A percentile compares a stretch with the other conserved stretches of the same genome.
Conservation (phyloP, 2,329 filamentous ascomycete genomes). For the Clarireedia paspali region DNA sequence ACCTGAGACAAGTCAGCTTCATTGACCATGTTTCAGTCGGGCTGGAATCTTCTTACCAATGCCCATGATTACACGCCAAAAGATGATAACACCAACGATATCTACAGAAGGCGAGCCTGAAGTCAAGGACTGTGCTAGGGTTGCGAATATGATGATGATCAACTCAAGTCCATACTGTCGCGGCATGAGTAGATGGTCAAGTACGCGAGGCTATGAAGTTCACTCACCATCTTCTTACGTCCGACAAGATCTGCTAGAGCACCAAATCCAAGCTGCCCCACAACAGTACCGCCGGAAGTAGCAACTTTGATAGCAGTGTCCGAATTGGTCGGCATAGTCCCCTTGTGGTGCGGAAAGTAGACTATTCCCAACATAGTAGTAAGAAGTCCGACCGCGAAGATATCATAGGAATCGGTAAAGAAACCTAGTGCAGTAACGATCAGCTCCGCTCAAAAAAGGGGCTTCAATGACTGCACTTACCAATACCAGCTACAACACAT, state of each 20-base stretch:
- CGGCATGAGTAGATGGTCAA: background rate
- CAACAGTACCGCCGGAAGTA: constrained; percentile 72
- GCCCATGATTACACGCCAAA: constrained; percentile 72
- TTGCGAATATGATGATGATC: constrained; percentile 71
- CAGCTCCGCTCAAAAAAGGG: constrained; percentile 25
- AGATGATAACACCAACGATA: constrained; percentile 60
- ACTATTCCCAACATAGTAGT: constrained; percentile 39
- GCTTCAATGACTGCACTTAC: background rate
- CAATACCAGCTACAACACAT: constrained; percentile 65
- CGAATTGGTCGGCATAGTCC: constrained; percentile 54
- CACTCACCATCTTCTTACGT: constrained; percentile 52
- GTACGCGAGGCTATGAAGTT: background rate
- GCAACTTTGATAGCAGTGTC: constrained; percentile 80
- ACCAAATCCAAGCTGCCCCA: constrained; percentile 75
- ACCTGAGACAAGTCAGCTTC: constrained; percentile 39
- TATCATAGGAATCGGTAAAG: constrained; percentile 78
- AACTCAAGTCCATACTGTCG: constrained; percentile 62
- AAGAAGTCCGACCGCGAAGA: constrained; percentile 51
- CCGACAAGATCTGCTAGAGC: constrained; percentile 68
- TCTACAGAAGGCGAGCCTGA: constrained; percentile 54
- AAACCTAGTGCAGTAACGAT: constrained; percentile 72
- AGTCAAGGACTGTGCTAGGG: constrained; percentile 60
- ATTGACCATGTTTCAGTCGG: background rate
- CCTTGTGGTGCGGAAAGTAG: constrained; percentile 25
- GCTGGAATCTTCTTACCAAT: background rate